Evolutionary conservation across 345 rosid genomes (phyloP).

Genomic region (Pelargonium nanum): DNA sequence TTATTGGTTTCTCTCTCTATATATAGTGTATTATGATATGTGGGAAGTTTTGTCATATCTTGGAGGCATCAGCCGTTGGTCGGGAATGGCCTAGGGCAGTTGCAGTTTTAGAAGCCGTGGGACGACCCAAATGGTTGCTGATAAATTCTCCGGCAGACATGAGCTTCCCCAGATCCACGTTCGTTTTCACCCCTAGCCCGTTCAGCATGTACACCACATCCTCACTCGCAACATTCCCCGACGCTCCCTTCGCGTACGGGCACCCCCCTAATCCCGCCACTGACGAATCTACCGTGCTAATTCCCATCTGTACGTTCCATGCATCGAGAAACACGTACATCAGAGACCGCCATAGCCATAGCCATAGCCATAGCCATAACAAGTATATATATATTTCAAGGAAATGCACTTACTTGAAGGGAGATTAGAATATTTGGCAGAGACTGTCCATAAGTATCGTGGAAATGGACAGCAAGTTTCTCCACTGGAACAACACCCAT

Average conservation of each 20-base stretch:
- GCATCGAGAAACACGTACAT: not conserved
- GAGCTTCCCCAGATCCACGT: constrained; percentile 53
- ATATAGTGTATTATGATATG: too few species aligned
- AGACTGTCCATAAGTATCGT: constrained; percentile 81
- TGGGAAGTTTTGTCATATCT: constrained; percentile 37
- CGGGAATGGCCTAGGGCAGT: constrained; percentile 41
- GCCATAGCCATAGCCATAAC: too few species aligned
- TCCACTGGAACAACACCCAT: constrained; percentile 52
- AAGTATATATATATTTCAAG: too few species aligned
- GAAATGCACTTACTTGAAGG: constrained; percentile 43
- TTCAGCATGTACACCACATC: constrained; percentile 71
- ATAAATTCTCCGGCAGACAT: constrained; percentile 56
- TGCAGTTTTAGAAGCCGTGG: constrained; percentile 53
- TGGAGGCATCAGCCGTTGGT: constrained; percentile 52
- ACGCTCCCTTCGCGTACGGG: constrained; percentile 73
- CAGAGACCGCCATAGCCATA: too few species aligned
- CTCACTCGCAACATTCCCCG: constrained; percentile 71
- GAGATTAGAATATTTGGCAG: constrained; percentile 59
- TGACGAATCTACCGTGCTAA: constrained; percentile 55
- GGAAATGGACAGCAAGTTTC: constrained; percentile 71
- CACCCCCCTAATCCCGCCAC: constrained; percentile 70
- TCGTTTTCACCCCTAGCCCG: constrained; percentile 58
- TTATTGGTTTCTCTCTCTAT: too few species aligned
- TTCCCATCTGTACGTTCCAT: constrained; percentile 45
- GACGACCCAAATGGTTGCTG: constrained; percentile 44